Percentiles rank a stretch among this genome's conserved stretches.
These are phyloP conservation scores for Daldinia sp. DNA, from an alignment of 2,329 filamentous ascomycete genomes.

Conservation along the genomic window DNA sequence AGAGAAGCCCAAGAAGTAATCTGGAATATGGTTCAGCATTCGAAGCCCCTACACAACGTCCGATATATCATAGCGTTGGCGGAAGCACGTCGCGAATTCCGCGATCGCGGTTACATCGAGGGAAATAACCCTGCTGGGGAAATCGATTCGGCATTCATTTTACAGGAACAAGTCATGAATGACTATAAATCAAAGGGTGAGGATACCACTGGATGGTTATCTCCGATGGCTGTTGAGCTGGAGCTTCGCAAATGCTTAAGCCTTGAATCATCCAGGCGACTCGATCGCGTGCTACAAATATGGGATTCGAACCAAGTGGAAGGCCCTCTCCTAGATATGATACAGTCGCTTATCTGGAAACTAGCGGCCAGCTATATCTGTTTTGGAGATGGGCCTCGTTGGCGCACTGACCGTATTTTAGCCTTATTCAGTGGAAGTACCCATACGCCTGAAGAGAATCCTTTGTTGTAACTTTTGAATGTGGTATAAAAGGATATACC, in stretches of 20 bases:
- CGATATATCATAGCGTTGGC: conserved; percentile 43
- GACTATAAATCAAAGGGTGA: conserved; percentile 35
- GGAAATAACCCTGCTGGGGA: conserved; percentile 31
- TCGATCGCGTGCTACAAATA: conserved; percentile 32
- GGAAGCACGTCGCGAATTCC: conserved; percentile 44
- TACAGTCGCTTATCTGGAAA: conserved; percentile 40
- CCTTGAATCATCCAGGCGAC: conserved; percentile 29
- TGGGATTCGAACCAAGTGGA: conserved; percentile 11
- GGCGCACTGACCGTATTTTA: conserved; percentile 39
- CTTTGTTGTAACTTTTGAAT: not conserved
- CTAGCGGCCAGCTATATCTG: conserved; percentile 45
- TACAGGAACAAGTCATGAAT: conserved; percentile 31
- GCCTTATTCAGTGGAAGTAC: conserved; percentile 26
- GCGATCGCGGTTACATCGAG: conserved; percentile 38
- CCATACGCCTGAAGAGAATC: not conserved
- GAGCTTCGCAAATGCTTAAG: conserved; percentile 42
- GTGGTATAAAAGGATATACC: not conserved
- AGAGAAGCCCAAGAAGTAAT: conserved; percentile 16
- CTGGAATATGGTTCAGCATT: conserved; percentile 42
- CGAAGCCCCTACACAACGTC: conserved; percentile 36
- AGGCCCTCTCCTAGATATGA: conserved; percentile 16
- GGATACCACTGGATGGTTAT: conserved; percentile 41
- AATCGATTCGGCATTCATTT: conserved; percentile 15
- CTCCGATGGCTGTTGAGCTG: conserved; percentile 39
- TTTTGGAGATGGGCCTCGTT: conserved; percentile 49